Evolutionary conservation across 2,329 filamentous ascomycete species (phyloP), one percentile per base, ranked within the genome.

Genomic region (Daldinia sp.): DNA sequence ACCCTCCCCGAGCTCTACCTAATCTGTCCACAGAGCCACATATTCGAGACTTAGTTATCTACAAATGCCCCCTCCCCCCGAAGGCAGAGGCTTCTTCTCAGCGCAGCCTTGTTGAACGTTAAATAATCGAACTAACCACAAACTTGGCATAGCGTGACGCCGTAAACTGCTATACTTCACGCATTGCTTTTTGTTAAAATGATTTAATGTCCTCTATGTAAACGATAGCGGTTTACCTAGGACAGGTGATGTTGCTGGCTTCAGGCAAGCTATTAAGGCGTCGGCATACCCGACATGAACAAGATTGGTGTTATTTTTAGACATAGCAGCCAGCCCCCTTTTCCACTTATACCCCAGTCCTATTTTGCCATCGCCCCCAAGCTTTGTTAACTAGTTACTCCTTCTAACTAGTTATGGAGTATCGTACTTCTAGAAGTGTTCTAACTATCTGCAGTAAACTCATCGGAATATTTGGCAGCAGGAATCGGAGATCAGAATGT

Each of bases 261-360:
- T 23, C 12, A 28, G 56, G 18, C 18, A 30, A 35, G 26, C n/a
- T 26, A 54, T 44, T 18, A 57, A 44, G 23, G 39, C 28, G 57
- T 61, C 65, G 65, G 65, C 51, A 26, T 39, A 41, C 26, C 65
- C 61, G 65, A 65, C 12, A 57, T 23, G 37, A 59, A 44, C 13
- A 39, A 53, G 50, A 54, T 57, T 57, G 50, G 46, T 41, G 55
- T 59, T 68, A 62, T 65, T 68, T 68, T 65, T 65, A 62, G 61
- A 9, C 12, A 39, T 5, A 13, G 50, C 23, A 44, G 28, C 23
- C 42, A 46, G 23, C 42, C 51, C 51, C 57, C 51, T 20, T 60
- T 60, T 56, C 39, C 42, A n/a, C 26, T 60, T 35, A 26, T n/a
- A 46, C 56, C 44, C 55, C 33, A 30, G 51, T 37, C n/a, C 12